Evolutionary conservation across 108 stramenopile species (phyloP).

Genomic region (Schizochytrium sp.): DNA sequence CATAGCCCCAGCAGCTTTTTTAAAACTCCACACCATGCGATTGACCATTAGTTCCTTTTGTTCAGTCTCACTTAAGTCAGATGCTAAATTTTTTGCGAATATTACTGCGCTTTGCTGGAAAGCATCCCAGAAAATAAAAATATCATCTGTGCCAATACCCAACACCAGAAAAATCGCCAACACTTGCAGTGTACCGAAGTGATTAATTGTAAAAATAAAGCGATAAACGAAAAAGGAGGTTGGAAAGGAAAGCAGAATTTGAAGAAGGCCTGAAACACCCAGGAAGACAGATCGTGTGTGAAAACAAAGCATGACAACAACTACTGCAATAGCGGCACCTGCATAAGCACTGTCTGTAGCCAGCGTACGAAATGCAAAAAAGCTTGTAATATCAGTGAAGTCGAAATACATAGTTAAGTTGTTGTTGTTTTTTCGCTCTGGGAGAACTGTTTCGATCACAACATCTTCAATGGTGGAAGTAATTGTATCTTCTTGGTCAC

Average conservation of each 20-base stretch:
- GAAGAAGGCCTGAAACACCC: constrained; percentile 22
- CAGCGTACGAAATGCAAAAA: not conserved
- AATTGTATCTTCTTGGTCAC: not conserved
- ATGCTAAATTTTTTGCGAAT: not conserved
- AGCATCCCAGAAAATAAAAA: constrained; percentile 61
- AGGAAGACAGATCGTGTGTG: constrained; percentile 58
- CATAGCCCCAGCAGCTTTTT: not conserved
- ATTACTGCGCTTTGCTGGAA: not conserved
- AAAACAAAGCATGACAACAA: constrained; percentile 2
- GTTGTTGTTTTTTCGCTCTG: not conserved
- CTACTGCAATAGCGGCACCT: constrained; percentile 9
- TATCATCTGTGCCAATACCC: constrained; percentile 68
- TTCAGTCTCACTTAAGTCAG: too few relatives aligned
- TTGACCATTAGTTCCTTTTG: not conserved
- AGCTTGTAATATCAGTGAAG: constrained; percentile 33
- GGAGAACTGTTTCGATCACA: not conserved
- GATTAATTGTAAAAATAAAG: constrained; percentile 49
- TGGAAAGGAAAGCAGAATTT: constrained; percentile 62
- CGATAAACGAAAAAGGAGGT: constrained; percentile 63
- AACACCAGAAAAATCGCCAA: constrained; percentile 66
- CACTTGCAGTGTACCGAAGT: constrained; percentile 61
- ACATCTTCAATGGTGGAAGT: not conserved
- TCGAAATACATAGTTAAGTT: not conserved
- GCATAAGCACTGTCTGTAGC: not conserved
- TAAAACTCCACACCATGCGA: not conserved